These are phyloP conservation scores for Hemisphaericaspora subhashii DNA, from an alignment of 1,139 yeast species.

Conservation along the genomic window DNA sequence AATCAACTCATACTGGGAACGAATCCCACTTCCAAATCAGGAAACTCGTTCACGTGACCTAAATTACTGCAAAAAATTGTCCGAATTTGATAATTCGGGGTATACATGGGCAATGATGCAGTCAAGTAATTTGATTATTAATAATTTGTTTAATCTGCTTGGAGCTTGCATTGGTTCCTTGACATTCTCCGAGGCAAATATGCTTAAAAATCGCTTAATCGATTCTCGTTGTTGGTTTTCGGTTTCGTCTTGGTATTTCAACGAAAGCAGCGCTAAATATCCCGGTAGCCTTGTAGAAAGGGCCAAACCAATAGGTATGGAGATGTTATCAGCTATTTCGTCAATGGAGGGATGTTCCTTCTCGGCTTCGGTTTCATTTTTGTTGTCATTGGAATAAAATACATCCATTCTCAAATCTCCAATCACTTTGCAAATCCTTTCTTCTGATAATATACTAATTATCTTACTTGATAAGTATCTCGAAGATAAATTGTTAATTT, in stretches of 20 bases:
- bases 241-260: conserved; percentile 5
- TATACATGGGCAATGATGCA: conserved; percentile 27
- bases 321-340: conserved; percentile 7
- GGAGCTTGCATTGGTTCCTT: conserved; percentile 9
- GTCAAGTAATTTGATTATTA: conserved; percentile 33
- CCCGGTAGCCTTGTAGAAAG: background rate
- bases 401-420: conserved; percentile 20
- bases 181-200: conserved; percentile 18
- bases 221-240: conserved; percentile 1
- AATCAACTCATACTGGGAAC: background rate
- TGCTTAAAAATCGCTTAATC: conserved; percentile 13
- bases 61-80: background rate
- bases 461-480: conserved; percentile 18
- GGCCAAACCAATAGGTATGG: conserved; percentile 1
- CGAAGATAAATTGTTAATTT: conserved; percentile 20
- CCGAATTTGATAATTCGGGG: conserved; percentile 19
- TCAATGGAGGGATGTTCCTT: conserved; percentile 5
- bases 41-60: background rate
- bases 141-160: conserved; percentile 28
- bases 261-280: background rate
- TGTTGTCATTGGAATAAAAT: conserved; percentile 17
- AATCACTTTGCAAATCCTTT: conserved; percentile 20
- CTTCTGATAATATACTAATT: conserved; percentile 20
- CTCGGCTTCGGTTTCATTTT: background rate
- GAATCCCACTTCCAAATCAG: background rate